A percentile compares a stretch with the other conserved stretches of the same genome.
Conservation (phyloP, 1,284 basidiomycete genomes). For the Irpex lacteus region DNA sequence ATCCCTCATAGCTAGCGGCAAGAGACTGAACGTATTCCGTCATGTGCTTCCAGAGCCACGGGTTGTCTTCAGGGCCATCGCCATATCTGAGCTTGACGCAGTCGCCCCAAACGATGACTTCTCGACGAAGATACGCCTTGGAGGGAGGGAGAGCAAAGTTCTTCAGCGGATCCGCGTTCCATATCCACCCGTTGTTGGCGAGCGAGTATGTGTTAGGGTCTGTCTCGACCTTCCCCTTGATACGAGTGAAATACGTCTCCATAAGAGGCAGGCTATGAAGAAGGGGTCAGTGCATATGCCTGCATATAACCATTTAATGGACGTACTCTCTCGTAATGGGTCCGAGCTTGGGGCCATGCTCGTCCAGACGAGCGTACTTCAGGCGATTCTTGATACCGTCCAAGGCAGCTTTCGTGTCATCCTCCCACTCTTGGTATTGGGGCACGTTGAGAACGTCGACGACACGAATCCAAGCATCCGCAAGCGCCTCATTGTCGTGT, state of each 20-base stretch:
- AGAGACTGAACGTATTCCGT: slow-evolving; percentile 80
- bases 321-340: slow-evolving; percentile 74
- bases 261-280: slow-evolving; percentile 70
- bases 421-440: slow-evolving; percentile 83
- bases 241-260: slow-evolving; percentile 87
- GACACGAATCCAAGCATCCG: slow-evolving; percentile 71
- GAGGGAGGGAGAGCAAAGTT: slow-evolving; percentile 96
- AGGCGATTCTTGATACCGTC: slow-evolving; percentile 75
- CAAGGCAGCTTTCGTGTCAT: slow-evolving; percentile 74
- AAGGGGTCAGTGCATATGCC: slow-evolving; percentile 6
- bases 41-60: slow-evolving; percentile 96
- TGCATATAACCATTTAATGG: background rate
- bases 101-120: slow-evolving; percentile 97
- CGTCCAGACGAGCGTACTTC: slow-evolving; percentile 79
- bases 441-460: slow-evolving; percentile 87
- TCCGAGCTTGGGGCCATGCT: slow-evolving; percentile 82
- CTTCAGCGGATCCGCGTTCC: slow-evolving; percentile 91
- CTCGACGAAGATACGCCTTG: slow-evolving; percentile 94
- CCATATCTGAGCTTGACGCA: slow-evolving; percentile 98
- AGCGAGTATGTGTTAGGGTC: slow-evolving; percentile 75
- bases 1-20: slow-evolving; percentile 87
- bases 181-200: slow-evolving; percentile 99
- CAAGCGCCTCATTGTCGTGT: slow-evolving; percentile 51
- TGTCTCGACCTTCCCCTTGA: slow-evolving; percentile 56
- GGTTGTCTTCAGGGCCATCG: slow-evolving; percentile 67